Evolutionary conservation across 148 eudicot genomes (phyloP), one percentile per base, ranked within the genome.

Genomic region (Heliamphora exappendiculata): DNA sequence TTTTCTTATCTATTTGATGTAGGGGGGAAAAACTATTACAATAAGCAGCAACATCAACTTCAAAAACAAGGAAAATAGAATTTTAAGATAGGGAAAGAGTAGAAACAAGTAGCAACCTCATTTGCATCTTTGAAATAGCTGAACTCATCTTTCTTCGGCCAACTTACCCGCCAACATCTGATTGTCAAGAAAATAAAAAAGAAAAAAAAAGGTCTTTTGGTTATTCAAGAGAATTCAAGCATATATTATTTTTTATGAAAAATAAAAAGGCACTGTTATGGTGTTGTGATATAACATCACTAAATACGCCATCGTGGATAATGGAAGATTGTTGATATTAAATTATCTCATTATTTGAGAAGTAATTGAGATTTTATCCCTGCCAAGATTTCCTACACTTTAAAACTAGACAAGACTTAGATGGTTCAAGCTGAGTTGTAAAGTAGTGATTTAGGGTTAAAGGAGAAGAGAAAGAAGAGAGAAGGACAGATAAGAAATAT

Each of bases 101-200:
- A 72, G 20, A 73, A 54, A 59, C 54, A 1, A 49, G 42, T 7
- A 44, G 1, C n/a, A 59, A 87, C 89, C 89, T 87, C 89, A 74
- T 87, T 87, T 50, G 89, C 87, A 78, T 87, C 89, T 68, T 84
- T 84, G 57, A 75, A 81, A 70, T 57, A 76, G 39, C 75, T 72
- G 50, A n/a, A 45, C 53, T 72, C 83, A 31, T 82, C 83, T 74
- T 79, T 81, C 76, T 76, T 81, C 2, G 89, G 89, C 89, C 89
- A 87, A 26, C 64, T 45, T 50, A 87, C 84, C 33, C 41, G 77
- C 87, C 87, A 84, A 74, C 89, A 87, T 82, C 89, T 87, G 67
- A 24, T n/a, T 24, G 50, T n/a, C 36, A 75, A 31, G 45, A 59
- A 50, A 22, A 47, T 33, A 4, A 16, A 28, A 31, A 66, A 31